A percentile compares a stretch with the other conserved stretches of the same genome.
phyloP scores from a whole-genome alignment of 805 yeast species.

The Ogataea saltuana region DNA sequence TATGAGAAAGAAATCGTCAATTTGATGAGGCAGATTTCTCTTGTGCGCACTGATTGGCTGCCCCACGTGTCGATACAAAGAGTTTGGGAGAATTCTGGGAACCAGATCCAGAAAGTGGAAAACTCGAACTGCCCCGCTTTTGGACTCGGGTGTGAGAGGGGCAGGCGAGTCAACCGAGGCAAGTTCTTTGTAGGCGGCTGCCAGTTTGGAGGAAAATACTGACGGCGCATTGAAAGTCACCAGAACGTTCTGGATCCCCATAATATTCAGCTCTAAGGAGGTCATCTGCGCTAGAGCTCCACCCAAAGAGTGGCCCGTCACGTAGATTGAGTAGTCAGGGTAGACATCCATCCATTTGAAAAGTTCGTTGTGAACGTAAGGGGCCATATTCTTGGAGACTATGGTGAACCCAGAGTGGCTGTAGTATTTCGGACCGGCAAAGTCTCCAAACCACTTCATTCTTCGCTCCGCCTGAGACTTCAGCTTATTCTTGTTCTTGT shows the following conservation, averaged over 20 bases:
- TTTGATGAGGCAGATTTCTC: slow-evolving; percentile 17
- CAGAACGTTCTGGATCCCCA: slow-evolving; percentile 39
- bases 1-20: slow-evolving; percentile 9
- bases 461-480: slow-evolving; percentile 3
- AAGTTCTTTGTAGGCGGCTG: slow-evolving; percentile 11
- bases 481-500: slow-evolving; percentile 3
- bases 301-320: slow-evolving; percentile 51
- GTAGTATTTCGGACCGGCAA: slow-evolving; percentile 12
- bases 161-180: not conserved
- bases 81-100: slow-evolving; percentile 20
- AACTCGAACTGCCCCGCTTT: slow-evolving; percentile 16
- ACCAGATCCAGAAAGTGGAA: slow-evolving; percentile 23
- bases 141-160: not conserved
- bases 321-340: slow-evolving; percentile 32
- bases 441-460: slow-evolving; percentile 7
- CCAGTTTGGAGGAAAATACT: slow-evolving; percentile 20
- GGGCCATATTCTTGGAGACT: slow-evolving; percentile 14
- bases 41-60: slow-evolving; percentile 13
- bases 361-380: slow-evolving; percentile 16
- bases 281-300: slow-evolving; percentile 65
- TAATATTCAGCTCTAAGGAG: slow-evolving; percentile 60
- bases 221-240: slow-evolving; percentile 24
- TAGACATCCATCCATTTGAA: slow-evolving; percentile 13
- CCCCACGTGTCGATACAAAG: slow-evolving; percentile 22
- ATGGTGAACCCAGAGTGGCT: slow-evolving; percentile 23